Base-by-base conservation (phyloP, 2,329 filamentous ascomycete genomes). In the Dactylellina sp. region DNA sequence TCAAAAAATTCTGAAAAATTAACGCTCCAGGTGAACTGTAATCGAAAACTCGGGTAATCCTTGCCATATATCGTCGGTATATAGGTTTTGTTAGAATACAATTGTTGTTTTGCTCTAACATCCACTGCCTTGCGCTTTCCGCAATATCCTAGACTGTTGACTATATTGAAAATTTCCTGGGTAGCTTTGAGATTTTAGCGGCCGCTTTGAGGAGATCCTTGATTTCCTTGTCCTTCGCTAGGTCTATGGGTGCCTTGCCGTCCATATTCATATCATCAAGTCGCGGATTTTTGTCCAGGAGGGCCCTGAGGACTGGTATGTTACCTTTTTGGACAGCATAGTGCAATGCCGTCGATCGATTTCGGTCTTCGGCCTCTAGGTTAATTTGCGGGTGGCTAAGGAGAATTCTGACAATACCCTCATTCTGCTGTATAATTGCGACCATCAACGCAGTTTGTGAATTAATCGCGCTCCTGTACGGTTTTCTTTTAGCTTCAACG, bases 401-500 rank as follows among this genome's bases (percentile, higher is more conserved):
- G 5, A 77, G 32, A 22, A 75, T 56, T 42, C 65, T 61, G 6
- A 71, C 70, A 12, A 71, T 66, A 1, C 49, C 62, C 39, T 75
- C 71, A 32, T 77, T 59, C 37, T 71, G 63, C 5, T 62, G 62
- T 6, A 62, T 62, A 14, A 75, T 75, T 0, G 71, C 76, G n/a
- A 75, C 24, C 56, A 71, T 66, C 20, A 80, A 76, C 4, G 68
- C 68, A 24, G 68, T 72, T 18, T 72, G 68, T 12, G 68, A 72
- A 40, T 72, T 72, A 9, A 72, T 72, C 9, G 68, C 68, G 28
- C 68, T 64, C 35, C 68, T 72, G 42, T 24, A n/a, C 9, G 28
- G 28, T 32, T 25, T 18, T 44, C 44, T n/a, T n/a, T 72, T 59
- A 64, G 52, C 44, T 22, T 37, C 14, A 18, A 2, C 12, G 1